These are phyloP conservation scores for Leptographium wingfieldii DNA, from an alignment of 2,329 filamentous ascomycete species.

Conservation along the genomic window DNA sequence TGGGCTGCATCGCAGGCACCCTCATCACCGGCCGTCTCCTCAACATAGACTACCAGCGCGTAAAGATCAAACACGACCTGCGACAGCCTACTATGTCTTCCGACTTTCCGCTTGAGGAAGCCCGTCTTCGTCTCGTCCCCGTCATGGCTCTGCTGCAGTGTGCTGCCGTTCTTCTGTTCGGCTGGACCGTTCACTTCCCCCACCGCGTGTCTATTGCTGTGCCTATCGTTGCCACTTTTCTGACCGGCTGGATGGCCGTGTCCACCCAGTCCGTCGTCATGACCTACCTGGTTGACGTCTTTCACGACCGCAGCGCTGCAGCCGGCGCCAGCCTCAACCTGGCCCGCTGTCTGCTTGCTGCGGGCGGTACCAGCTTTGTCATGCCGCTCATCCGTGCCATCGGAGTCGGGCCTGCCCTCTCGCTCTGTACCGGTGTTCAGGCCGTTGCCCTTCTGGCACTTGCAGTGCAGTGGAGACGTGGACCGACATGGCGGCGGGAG, in stretches of 20 bases:
- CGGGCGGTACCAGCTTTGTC: constrained; percentile 44
- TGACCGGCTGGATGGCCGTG: constrained; percentile 44
- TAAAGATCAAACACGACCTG: constrained; percentile 16
- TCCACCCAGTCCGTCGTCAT: constrained; percentile 49
- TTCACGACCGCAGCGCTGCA: constrained; percentile 38
- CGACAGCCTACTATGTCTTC: background rate
- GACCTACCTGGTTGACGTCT: constrained; percentile 50
- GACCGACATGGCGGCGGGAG: constrained; percentile 28
- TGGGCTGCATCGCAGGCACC: constrained; percentile 34
- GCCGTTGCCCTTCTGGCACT: constrained; percentile 33
- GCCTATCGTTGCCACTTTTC: constrained; percentile 43
- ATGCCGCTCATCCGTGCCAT: constrained; percentile 43
- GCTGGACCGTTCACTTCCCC: constrained; percentile 39
- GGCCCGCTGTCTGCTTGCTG: constrained; percentile 47
- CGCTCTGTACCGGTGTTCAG: constrained; percentile 40
- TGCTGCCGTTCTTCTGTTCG: constrained; percentile 33
- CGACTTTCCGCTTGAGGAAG: constrained; percentile 33
- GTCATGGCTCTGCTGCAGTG: constrained; percentile 31
- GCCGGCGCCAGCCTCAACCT: constrained; percentile 53
- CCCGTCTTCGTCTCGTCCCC: constrained; percentile 35
- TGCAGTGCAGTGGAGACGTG: constrained; percentile 36
- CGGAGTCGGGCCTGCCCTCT: constrained; percentile 48
- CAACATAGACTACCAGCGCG: constrained; percentile 57
- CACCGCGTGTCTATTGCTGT: constrained; percentile 31
- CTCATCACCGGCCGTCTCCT: constrained; percentile 42